Evolutionary conservation across 2,329 filamentous ascomycete species (phyloP).

Genomic region (Neofusicoccum umdonicola): DNA sequence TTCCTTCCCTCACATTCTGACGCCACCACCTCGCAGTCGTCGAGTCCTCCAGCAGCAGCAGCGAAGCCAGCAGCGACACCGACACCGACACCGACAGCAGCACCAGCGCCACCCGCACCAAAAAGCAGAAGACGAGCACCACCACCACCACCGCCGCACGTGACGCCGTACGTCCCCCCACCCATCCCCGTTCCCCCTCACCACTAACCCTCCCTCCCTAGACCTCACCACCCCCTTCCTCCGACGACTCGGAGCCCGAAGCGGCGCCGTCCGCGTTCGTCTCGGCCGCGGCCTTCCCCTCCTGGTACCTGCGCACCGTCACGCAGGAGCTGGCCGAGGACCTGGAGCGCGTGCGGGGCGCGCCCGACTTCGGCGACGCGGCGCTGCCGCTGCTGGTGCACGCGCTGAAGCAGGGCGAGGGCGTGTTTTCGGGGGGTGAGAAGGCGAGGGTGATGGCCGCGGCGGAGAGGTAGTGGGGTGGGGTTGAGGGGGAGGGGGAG

Average conservation of each 20-base stretch:
- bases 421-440: slow-evolving; percentile 58
- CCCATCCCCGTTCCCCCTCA: background rate
- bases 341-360: slow-evolving; percentile 65
- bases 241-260: background rate
- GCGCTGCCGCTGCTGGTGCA: slow-evolving; percentile 63
- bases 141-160: background rate
- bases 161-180: background rate
- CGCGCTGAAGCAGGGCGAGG: slow-evolving; percentile 66
- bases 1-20: background rate
- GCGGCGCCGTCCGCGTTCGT: background rate
- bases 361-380: slow-evolving; percentile 68
- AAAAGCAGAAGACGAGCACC: background rate
- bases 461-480: too few species aligned
- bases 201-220: background rate
- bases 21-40: background rate
- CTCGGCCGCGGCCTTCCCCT: slow-evolving; percentile 47
- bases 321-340: slow-evolving; percentile 73
- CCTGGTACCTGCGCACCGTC: slow-evolving; percentile 67
- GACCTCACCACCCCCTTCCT: background rate
- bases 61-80: slow-evolving; percentile 3
- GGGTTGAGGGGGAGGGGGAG: too few species aligned
- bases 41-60: slow-evolving; percentile 3
- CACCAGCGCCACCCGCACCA: background rate
- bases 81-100: background rate
- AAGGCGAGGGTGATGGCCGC: slow-evolving; percentile 38